These are phyloP conservation scores for Alternaria burnsii DNA, from an alignment of 2,329 filamentous ascomycete genomes.

Conservation along the genomic window DNA sequence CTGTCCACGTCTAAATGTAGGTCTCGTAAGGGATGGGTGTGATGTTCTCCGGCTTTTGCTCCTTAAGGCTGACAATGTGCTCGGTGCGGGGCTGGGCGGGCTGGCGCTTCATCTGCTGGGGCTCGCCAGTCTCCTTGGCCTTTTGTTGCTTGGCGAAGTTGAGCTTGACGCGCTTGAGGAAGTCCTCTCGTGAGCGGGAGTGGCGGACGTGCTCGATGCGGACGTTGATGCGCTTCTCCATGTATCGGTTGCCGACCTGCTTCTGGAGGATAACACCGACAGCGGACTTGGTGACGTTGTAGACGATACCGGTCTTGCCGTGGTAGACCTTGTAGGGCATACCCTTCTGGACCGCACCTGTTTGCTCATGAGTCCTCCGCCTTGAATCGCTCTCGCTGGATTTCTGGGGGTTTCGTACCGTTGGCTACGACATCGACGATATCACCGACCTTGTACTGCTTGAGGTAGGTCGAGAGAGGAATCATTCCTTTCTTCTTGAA, in stretches of 20 bases:
- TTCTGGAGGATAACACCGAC: slow-evolving; percentile 98
- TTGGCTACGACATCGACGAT: slow-evolving; percentile 99
- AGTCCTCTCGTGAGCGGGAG: slow-evolving; percentile 96
- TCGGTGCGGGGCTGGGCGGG: slow-evolving; percentile 81
- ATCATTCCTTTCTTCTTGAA: slow-evolving; percentile 98
- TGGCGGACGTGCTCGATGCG: slow-evolving; percentile 95
- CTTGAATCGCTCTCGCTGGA: slow-evolving; percentile 19
- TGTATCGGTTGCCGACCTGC: slow-evolving; percentile 98
- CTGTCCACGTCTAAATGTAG: slow-evolving; percentile 76
- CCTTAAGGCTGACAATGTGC: slow-evolving; percentile 79
- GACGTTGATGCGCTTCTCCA: slow-evolving; percentile 99
- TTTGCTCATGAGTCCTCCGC: slow-evolving; percentile 29
- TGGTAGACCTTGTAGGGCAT: slow-evolving; percentile 99
- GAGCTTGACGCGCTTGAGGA: slow-evolving; percentile 94
- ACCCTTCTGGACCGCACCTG: slow-evolving; percentile 59
- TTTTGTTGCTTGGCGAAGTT: slow-evolving; percentile 93
- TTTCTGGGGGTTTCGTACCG: slow-evolving; percentile 71
- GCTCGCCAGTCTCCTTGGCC: slow-evolving; percentile 88
- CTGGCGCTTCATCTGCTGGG: slow-evolving; percentile 92
- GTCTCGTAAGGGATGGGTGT: slow-evolving; percentile 96
- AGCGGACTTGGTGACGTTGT: slow-evolving; percentile 98
- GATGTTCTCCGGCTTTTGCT: slow-evolving; percentile 90
- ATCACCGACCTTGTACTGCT: slow-evolving; percentile 95
- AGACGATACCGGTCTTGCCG: slow-evolving; percentile 92
- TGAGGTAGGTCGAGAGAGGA: slow-evolving; percentile 90